Base-by-base conservation (phyloP, 2,329 filamentous ascomycete genomes). In the Lithohypha guttulata region DNA sequence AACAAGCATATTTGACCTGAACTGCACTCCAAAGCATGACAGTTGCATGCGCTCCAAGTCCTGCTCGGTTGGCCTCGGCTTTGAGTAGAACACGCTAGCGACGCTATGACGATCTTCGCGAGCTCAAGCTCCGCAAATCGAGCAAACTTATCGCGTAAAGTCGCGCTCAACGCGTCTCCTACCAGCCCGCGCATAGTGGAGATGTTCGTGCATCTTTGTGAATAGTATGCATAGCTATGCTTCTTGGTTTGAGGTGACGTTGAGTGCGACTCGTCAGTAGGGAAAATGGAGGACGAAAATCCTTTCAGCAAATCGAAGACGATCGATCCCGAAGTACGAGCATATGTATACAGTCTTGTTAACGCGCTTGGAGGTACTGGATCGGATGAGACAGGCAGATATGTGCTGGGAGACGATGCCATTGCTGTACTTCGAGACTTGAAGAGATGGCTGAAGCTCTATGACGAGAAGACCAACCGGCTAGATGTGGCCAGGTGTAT, bases 401-500 rank as follows among this genome's bases (percentile, higher is more conserved):
- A 98, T 59, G 73, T 84, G 29, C 77, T 96, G 23, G 91, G 91
- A 61, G 89, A 96, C 61, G 89, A 95, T 57, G 89, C 87, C 9
- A 69, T 93, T 44, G 84, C 91, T 42, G 91, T 87, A 55, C 69
- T 98, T 42, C 86, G 89, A 46, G 91, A 98, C 62, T 71, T 98
- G 39, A 89, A 91, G 57, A 81, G 81, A 74, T 98, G 91, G 91
- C 73, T 98, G 50, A 86, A 85, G 51, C 77, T 94, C 47, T 91
- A 91, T 68, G 87, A 95, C 59, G 84, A 93, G 57, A 93, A 93
- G 59, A 77, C 81, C 48, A 93, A 94, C 57, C 81, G 89, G 50
- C 81, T 93, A 70, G 91, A 98, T 57, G 91, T 98, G 43, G 87
- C 89, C 45, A 75, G 91, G 62, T 95, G 86, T 59, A 70, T 96